These are phyloP conservation scores for Clavulina sp. DNA, from an alignment of 768 basidiomycete species.

Conservation along the genomic window DNA sequence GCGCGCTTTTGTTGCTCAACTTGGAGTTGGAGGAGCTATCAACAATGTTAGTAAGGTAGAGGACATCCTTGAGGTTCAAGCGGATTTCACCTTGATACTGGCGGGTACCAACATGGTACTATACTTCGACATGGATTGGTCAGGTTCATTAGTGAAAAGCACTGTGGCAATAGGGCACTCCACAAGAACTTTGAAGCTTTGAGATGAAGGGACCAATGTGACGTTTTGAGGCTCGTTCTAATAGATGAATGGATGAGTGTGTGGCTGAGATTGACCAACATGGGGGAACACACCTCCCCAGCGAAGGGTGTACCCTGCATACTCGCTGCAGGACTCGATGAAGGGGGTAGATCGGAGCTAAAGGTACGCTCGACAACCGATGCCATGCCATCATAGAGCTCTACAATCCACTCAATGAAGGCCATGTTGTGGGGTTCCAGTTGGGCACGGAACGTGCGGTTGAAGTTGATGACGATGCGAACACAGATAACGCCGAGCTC, in stretches of 20 bases:
- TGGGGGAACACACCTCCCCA: no score
- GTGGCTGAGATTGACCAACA: no score
- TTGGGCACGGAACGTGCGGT: conserved; percentile 55
- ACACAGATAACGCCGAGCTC: conserved; percentile 82
- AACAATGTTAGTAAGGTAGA: not conserved
- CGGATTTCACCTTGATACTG: conserved; percentile 56
- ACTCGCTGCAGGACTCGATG: not conserved
- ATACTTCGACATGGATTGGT: conserved; percentile 22
- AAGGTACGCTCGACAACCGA: conserved; percentile 58
- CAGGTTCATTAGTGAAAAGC: conserved; percentile 73
- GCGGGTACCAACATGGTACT: conserved; percentile 33
- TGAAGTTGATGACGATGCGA: conserved; percentile 81
- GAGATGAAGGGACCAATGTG: conserved; percentile 45
- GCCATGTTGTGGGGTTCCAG: conserved; percentile 59
- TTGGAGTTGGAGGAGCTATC: conserved; percentile 45
- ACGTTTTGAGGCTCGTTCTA: conserved; percentile 27
- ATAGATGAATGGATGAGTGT: not conserved
- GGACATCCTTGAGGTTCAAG: conserved; percentile 5
- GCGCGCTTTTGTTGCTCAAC: conserved; percentile 67
- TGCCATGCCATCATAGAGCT: conserved; percentile 58
- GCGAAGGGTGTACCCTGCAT: conserved; percentile 24
- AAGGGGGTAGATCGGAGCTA: conserved; percentile 24
- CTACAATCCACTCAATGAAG: conserved; percentile 65
- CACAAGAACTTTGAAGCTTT: conserved; percentile 84
- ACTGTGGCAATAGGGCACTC: conserved; percentile 90